These are phyloP conservation scores for Hemisphaericaspora subhashii DNA, from an alignment of 1,139 yeast genomes.

Conservation along the genomic window DNA sequence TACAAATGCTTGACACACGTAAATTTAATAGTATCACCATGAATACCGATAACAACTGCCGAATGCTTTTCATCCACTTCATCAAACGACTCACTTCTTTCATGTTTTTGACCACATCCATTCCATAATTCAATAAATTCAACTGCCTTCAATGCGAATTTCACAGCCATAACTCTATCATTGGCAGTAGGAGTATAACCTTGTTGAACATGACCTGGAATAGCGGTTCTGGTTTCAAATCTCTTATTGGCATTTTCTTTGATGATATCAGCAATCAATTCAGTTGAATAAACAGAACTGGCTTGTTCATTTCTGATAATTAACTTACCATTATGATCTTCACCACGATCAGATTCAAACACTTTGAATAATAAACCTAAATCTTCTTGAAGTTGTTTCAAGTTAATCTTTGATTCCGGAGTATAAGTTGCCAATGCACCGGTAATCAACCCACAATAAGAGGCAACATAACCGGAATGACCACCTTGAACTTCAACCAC, in stretches of 20 bases:
- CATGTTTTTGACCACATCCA: slow-evolving; percentile 10
- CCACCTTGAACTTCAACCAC: slow-evolving; percentile 99
- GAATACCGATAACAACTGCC: slow-evolving; percentile 69
- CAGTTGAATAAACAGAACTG: slow-evolving; percentile 64
- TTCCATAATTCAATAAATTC: slow-evolving; percentile 60
- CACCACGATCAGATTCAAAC: slow-evolving; percentile 75
- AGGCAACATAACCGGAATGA: slow-evolving; percentile 89
- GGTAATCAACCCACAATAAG: slow-evolving; percentile 82
- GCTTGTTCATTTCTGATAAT: slow-evolving; percentile 70
- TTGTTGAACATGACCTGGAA: slow-evolving; percentile 85
- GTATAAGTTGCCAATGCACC: slow-evolving; percentile 94
- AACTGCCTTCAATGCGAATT: slow-evolving; percentile 69
- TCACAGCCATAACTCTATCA: slow-evolving; percentile 71
- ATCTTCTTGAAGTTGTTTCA: slow-evolving; percentile 59
- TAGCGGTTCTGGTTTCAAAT: slow-evolving; percentile 74
- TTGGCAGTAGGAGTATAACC: slow-evolving; percentile 79
- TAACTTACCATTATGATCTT: slow-evolving; percentile 75
- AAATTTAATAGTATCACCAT: slow-evolving; percentile 62
- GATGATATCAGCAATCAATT: slow-evolving; percentile 67
- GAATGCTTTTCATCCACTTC: slow-evolving; percentile 11
- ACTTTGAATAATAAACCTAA: slow-evolving; percentile 31
- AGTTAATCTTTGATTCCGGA: slow-evolving; percentile 82
- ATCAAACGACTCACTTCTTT: slow-evolving; percentile 8
- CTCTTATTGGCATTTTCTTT: slow-evolving; percentile 64
- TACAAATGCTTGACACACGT: slow-evolving; percentile 56